Evolutionary conservation across 2,329 filamentous ascomycete genomes (phyloP), one percentile per base, ranked within the genome.

Genomic region (Zasmidium angulare): DNA sequence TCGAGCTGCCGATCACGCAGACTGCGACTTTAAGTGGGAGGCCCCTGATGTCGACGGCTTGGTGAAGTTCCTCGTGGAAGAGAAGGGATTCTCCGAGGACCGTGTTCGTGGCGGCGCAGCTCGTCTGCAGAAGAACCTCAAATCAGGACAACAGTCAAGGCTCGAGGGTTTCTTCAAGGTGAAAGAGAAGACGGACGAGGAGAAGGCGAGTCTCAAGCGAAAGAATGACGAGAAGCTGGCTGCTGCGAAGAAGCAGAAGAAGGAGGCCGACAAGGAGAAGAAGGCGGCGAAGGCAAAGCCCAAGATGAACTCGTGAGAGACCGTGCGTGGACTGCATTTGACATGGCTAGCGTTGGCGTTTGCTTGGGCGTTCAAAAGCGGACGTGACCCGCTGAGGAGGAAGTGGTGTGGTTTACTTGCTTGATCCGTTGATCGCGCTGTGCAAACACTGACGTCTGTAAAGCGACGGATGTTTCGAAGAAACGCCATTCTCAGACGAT

Each of bases 11-110:
- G 90, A 96, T 67, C 85, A 96, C 69, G 86, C 90, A 0, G 86
- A 91, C 12, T 98, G 93, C 76, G 92, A 99, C 73, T 96, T 98
- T 82, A 97, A 96, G 77, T 99, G 96, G 95, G 92, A 97, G 48
- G 88, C 88, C 60, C 95, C 95, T 2, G 93, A 99, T 69, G 82
- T 95, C 1, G 92, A 97, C 1, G 93, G 91, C 0, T 84, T 99
- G 0, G 85, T 99, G 63, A 85, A 95, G 68, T 99, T 91, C 76
- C 80, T 99, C 1, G 95, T 96, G 2, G 86, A 86, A 4, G 95
- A 98, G 72, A 99, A 99, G 79, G 95, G 93, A 0, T 99, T 99
- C 82, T 96, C 88, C 26, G 96, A 99, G 74, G 95, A 99, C 72
- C 85, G 95, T 19, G 95, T 99, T 9, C 86, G 93, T 40, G 86